These are phyloP conservation scores for Arthrinium phaeospermum DNA, from an alignment of 2,329 filamentous ascomycete species.

Conservation along the genomic window DNA sequence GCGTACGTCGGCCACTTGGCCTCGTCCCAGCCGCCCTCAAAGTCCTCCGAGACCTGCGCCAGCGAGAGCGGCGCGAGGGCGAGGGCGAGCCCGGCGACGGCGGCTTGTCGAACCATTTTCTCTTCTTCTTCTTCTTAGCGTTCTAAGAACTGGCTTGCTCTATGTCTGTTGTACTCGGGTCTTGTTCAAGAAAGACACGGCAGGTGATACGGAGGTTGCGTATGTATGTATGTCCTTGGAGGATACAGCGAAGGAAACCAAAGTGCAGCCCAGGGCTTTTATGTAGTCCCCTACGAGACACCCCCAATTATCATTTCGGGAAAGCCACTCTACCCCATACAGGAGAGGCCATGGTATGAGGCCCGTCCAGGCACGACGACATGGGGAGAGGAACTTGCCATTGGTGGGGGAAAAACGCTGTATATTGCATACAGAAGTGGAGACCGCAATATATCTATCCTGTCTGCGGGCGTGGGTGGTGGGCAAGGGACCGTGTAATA, in stretches of 20 bases:
- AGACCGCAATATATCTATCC: neutral
- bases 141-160: neutral
- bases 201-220: too few relatives aligned
- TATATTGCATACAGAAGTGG: neutral
- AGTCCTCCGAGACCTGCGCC: slow-evolving; percentile 60
- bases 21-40: slow-evolving; percentile 64
- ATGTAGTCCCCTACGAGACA: neutral
- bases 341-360: neutral
- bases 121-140: neutral
- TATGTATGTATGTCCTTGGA: neutral
- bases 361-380: neutral
- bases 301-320: neutral
- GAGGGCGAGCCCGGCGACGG: slow-evolving; percentile 45
- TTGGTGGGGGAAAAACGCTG: neutral
- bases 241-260: neutral
- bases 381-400: slow-evolving; percentile 1
- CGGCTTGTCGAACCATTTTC: slow-evolving; percentile 10
- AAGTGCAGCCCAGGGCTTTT: neutral
- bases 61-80: slow-evolving; percentile 53
- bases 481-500: slow-evolving; percentile 3
- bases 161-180: neutral
- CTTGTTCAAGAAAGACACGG: neutral
- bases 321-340: neutral
- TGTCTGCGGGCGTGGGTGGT: neutral
- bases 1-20: slow-evolving; percentile 64